Evolutionary conservation across 1,284 basidiomycete species (phyloP), one percentile per base, ranked within the genome.

Genomic region (Marasmius fiardii): DNA sequence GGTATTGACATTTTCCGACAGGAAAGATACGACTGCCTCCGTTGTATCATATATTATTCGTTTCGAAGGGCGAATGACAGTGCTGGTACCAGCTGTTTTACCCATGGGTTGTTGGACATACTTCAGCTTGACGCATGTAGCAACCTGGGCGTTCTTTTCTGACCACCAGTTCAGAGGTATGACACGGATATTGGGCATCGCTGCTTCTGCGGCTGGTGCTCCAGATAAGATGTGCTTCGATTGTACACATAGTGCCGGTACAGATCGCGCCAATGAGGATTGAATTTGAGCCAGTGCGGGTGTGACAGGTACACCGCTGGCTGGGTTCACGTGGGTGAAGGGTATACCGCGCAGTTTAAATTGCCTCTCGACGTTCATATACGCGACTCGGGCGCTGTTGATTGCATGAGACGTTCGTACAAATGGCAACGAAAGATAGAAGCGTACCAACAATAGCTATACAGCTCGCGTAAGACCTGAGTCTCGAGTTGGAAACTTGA

Each of bases 131-230:
- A 94, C 90, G 59, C 89, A 91, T 0, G 90, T 94, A 16, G 92
- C 84, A 11, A 93, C 89, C 74, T 89, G 74, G 1, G 85, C 86
- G 58, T 82, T 83, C 58, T 85, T 81, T 45, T 86, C 84, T 28
- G 88, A 88, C 92, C 93, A 95, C 93, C 94, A 96, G 62, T 93
- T 88, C 24, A 92, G 78, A 4, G 94, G 88, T 58, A 92, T 88
- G 52, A 97, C 84, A 43, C 88, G 88, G 52, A 96, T 92, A 66
- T 93, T 94, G 5, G 90, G 88, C 85, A 93, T 91, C 6, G 92
- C 92, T 3, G 92, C 91, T 65, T 93, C 90, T n/a, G 86, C 88
- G 1, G 91, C 89, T 2, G 88, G 86, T 1, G 88, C 88, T 12
- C 87, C 89, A 0, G 87, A 86, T 26, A 95, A 77, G 48, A 96